These are phyloP conservation scores for Scheffersomyces ergatensis DNA, from an alignment of 805 yeast genomes.

Conservation along the genomic window DNA sequence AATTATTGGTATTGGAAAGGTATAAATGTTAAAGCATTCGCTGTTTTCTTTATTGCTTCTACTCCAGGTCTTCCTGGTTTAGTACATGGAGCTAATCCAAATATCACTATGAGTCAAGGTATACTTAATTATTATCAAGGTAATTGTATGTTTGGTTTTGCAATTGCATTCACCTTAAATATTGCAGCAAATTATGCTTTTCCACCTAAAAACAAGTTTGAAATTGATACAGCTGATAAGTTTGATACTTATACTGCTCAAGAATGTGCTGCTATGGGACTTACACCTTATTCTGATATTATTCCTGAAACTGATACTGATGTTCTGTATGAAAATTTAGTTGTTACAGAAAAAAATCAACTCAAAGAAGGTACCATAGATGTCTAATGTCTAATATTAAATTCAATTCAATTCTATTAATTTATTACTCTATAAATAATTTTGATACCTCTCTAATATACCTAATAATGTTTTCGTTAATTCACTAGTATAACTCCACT, in stretches of 20 bases:
- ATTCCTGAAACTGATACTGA: neutral
- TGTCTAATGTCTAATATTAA: neutral
- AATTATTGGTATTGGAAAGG: conserved; percentile 45
- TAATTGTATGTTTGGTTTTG: conserved; percentile 10
- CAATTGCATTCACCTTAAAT: conserved; percentile 34
- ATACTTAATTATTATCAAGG: conserved; percentile 13
- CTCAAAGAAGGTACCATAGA: neutral
- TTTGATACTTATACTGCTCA: conserved; percentile 36
- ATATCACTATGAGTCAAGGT: conserved; percentile 6
- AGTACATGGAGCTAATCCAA: conserved; percentile 23
- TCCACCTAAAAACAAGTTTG: conserved; percentile 32
- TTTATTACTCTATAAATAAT: neutral
- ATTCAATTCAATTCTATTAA: neutral
- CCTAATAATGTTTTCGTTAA: neutral
- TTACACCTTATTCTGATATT: neutral
- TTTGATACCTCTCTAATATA: neutral
- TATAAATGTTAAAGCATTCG: conserved; percentile 39
- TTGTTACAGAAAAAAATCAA: neutral
- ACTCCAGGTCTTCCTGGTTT: conserved; percentile 53
- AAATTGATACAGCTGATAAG: conserved; percentile 38
- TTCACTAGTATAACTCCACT: neutral
- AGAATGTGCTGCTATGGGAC: conserved; percentile 17
- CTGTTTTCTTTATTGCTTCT: conserved; percentile 37
- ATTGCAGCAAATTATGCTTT: conserved; percentile 29
- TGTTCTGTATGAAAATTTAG: neutral